Conservation (phyloP, 2,329 filamentous ascomycete genomes). For the Rhynchosporium agropyri region DNA sequence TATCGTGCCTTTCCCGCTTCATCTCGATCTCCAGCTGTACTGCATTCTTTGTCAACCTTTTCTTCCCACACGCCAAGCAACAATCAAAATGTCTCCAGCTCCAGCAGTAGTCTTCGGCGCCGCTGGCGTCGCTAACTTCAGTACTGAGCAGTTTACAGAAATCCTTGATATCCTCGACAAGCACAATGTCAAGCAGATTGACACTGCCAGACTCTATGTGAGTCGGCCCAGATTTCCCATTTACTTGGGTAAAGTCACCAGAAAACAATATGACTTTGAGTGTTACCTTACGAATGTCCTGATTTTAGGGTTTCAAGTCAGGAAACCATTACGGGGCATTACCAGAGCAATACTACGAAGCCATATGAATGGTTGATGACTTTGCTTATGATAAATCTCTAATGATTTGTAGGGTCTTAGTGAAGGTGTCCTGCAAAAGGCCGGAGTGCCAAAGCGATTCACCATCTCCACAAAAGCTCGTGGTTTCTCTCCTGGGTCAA, state of each 20-base stretch:
- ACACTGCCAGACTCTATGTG: slow-evolving; percentile 36
- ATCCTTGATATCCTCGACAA: slow-evolving; percentile 30
- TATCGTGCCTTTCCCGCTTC: neutral
- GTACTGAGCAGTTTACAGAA: slow-evolving; percentile 6
- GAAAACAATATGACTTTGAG: too few species aligned
- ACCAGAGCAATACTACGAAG: too few species aligned
- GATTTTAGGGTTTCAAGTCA: too few species aligned
- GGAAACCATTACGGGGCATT: too few species aligned
- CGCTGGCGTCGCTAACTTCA: slow-evolving; percentile 14
- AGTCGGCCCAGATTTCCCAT: neutral
- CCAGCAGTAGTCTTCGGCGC: slow-evolving; percentile 23
- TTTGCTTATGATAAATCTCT: neutral
- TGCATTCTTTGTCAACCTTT: neutral
- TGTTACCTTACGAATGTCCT: too few species aligned
- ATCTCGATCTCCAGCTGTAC: too few species aligned
- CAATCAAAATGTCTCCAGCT: slow-evolving; percentile 21
- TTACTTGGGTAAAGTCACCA: too few species aligned
- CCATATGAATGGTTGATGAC: too few species aligned
- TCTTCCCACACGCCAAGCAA: too few species aligned
- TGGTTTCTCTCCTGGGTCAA: slow-evolving; percentile 26
- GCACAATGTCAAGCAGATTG: slow-evolving; percentile 33
- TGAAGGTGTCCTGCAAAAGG: slow-evolving; percentile 33
- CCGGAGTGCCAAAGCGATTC: slow-evolving; percentile 32
- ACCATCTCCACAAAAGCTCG: slow-evolving; percentile 38
- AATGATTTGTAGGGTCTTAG: slow-evolving; percentile 28